Base-by-base conservation (phyloP, 2,329 filamentous ascomycete genomes). In the Paradendryphiella salina region DNA sequence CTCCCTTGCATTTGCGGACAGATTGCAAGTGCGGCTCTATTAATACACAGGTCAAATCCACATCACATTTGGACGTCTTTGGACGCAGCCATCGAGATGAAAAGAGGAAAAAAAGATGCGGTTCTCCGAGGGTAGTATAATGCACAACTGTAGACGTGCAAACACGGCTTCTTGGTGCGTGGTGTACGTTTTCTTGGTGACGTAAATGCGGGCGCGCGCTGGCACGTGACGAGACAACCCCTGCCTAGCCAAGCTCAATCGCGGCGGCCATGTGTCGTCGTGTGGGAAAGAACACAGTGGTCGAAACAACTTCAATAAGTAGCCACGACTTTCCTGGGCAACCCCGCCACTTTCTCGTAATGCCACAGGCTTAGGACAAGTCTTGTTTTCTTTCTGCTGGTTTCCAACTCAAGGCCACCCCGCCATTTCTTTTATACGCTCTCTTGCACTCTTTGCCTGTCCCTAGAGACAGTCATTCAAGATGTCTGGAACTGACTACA, bases 401-500 rank as follows among this genome's bases (percentile, higher is more conserved):
- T 57, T 52, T 57, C 57, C 36, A 44, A 14, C 33, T 52, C 52
- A 50, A 54, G 36, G 56, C 40, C 41, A 46, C 47, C 51, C 50
- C 46, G 15, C 40, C 47, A 46, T 59, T 48, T 57, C 52, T 56
- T 57, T 46, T 43, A 46, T 45, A 59, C 53, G 50, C 50, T 60
- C 57, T 53, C 52, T 64, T 33, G 38, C 44, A 44, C 55, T 15
- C 54, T 49, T 52, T 37, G 49, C 47, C 47, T 46, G 48, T 54
- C 57, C 52, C 15, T 53, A 53, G 53, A 55, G 59, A 63, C 63
- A 57, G 33, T 45, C 56, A 44, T 48, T 57, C 68, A 63, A 59
- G 39, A 72, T 71, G 70, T 73, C 70, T 42, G 67, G 69, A 26
- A 90, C 89, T 69, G 93, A 97, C 76, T 99, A 99, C 82, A 95